These are phyloP conservation scores for Golubevia pallescens DNA, from an alignment of 1,284 basidiomycete species.

Conservation along the genomic window DNA sequence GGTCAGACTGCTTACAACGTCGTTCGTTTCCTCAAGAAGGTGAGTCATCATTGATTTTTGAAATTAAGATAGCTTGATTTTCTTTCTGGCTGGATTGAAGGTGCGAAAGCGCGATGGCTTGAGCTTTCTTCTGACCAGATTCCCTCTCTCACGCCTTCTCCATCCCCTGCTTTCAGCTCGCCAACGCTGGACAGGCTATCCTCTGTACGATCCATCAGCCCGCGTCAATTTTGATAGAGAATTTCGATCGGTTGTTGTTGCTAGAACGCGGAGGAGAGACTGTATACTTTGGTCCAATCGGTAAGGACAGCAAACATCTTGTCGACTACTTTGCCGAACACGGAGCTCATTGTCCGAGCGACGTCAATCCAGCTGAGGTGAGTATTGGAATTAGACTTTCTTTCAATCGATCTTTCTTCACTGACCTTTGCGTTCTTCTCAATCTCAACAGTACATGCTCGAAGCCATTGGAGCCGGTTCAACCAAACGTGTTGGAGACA, in stretches of 20 bases:
- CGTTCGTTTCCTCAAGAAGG: slow-evolving; percentile 44
- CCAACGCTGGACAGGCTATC: slow-evolving; percentile 44
- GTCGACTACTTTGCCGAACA: slow-evolving; percentile 48
- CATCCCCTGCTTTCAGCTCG: too few relatives aligned
- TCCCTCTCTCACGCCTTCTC: too few relatives aligned
- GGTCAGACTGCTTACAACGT: slow-evolving; percentile 50
- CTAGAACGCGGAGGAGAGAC: slow-evolving; percentile 43
- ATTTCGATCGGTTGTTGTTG: slow-evolving; percentile 47
- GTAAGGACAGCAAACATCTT: slow-evolving; percentile 36
- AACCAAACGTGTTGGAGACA: slow-evolving; percentile 40
- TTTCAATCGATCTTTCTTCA: too few relatives aligned
- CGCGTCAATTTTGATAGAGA: slow-evolving; percentile 36
- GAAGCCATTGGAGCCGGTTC: slow-evolving; percentile 51
- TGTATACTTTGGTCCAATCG: slow-evolving; percentile 50
- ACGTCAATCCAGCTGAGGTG: slow-evolving; percentile 48
- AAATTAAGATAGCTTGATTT: too few relatives aligned
- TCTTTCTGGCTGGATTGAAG: too few relatives aligned
- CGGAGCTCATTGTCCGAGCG: slow-evolving; percentile 23
- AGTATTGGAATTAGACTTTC: too few relatives aligned
- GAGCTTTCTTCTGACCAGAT: too few relatives aligned
- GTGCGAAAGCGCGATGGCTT: too few relatives aligned
- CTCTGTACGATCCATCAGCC: slow-evolving; percentile 56
- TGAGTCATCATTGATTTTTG: too few relatives aligned
- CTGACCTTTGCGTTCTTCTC: too few relatives aligned
- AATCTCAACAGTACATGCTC: slow-evolving; percentile 40